Evolutionary conservation across 2,329 filamentous ascomycete species (phyloP), one percentile per base, ranked within the genome.

Genomic region (Dactylellina cionopaga): DNA sequence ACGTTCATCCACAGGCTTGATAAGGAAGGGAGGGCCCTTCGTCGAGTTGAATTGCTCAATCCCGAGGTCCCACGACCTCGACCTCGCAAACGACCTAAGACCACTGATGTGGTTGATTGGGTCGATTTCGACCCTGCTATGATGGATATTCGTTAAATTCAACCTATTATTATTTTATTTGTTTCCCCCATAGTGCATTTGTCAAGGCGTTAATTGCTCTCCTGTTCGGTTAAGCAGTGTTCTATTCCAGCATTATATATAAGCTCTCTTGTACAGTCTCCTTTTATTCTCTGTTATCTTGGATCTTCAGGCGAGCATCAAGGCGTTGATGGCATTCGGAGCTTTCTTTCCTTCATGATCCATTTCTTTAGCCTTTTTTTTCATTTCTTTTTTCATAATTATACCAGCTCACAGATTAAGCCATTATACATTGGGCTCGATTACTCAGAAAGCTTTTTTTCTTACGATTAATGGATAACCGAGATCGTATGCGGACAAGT

Each of bases 291-390:
- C 13, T 17, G 17, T 39, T 44, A 11, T 43, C 25, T 47, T n/a
- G 7, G 17, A 24, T 65, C 22, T 63, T 43, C 43, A 60, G 54
- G 41, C 51, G 43, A 33, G 52, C 60, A 62, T 49, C 17, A 59
- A 41, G 68, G 69, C 56, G 62, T 75, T 69, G 17, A 70, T 19
- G 47, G 7, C n/a, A n/a, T n/a, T n/a, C n/a, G n/a, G n/a, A n/a
- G n/a, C n/a, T n/a, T n/a, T n/a, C n/a, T n/a, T n/a, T n/a, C n/a
- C n/a, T n/a, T n/a, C n/a, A n/a, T n/a, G n/a, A n/a, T n/a, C n/a
- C n/a, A n/a, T 49, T 60, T 15, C 47, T 27, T 31, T 25, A 11
- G 7, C 17, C 19, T 37, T 37, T 22, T 19, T 49, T 39, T 65
- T 19, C 5, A 0, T 13, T 55, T 46, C 17, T 44, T 10, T 44